Percentiles rank a stretch among this genome's conserved stretches.
phyloP scores from a whole-genome alignment of 176 grass and related monocot genomes.

The Tillandsia fasciculata region DNA sequence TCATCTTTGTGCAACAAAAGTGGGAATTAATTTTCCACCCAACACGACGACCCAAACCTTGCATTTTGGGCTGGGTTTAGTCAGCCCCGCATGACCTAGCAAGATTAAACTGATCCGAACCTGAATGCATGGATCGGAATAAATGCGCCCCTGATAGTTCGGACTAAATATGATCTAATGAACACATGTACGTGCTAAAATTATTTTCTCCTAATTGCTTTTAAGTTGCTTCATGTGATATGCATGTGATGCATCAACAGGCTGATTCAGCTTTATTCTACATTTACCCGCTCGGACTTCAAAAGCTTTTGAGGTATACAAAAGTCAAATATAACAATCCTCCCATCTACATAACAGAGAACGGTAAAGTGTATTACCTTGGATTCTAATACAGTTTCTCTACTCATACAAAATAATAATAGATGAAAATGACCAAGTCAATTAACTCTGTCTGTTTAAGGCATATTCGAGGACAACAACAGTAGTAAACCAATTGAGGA shows the following conservation, averaged over 20 bases:
- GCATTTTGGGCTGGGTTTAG: too few relatives aligned
- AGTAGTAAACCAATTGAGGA: constrained; percentile 9
- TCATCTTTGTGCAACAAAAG: not conserved
- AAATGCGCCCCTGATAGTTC: too few relatives aligned
- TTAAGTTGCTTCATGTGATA: not conserved
- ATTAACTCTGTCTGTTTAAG: not conserved
- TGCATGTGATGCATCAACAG: not conserved
- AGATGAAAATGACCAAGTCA: constrained; percentile 32
- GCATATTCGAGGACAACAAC: constrained; percentile 36
- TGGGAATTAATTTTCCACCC: not conserved
- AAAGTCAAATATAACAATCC: constrained; percentile 28
- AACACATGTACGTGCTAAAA: not conserved
- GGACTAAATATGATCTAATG: not conserved
- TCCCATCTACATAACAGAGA: constrained; percentile 37
- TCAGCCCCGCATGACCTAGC: too few relatives aligned
- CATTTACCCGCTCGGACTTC: constrained; percentile 37
- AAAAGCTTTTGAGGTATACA: constrained; percentile 20
- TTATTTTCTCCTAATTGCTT: not conserved
- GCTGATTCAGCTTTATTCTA: constrained; percentile 8
- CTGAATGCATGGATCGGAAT: too few relatives aligned
- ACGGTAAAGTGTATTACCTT: constrained; percentile 12
- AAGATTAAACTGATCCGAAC: too few relatives aligned
- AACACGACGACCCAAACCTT: too few relatives aligned
- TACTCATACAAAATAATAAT: not conserved
- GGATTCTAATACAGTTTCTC: constrained; percentile 5